Conservation (phyloP, 2,329 filamentous ascomycete species). For the Fusarium continuum region DNA sequence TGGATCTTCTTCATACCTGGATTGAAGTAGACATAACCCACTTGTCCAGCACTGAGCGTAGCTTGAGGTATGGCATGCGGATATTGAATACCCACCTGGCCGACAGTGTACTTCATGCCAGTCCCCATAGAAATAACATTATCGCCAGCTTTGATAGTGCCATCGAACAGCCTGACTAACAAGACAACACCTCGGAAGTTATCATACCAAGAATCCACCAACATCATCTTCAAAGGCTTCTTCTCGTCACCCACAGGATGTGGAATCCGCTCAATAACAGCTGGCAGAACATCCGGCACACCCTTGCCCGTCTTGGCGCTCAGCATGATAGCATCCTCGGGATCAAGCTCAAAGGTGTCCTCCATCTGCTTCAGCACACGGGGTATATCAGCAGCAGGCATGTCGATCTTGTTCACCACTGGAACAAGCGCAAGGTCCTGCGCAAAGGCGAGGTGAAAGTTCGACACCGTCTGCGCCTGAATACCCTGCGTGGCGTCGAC, state of each 20-base stretch:
- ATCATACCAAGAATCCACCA: constrained; percentile 99
- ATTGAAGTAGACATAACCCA: constrained; percentile 97
- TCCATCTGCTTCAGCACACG: constrained; percentile 87
- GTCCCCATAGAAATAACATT: constrained; percentile 89
- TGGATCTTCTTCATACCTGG: constrained; percentile 97
- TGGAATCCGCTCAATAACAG: constrained; percentile 86
- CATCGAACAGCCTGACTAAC: constrained; percentile 91
- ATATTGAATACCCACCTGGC: constrained; percentile 97
- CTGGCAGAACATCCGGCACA: constrained; percentile 82
- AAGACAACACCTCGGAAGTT: constrained; percentile 94
- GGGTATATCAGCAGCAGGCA: constrained; percentile 87
- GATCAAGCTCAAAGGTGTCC: constrained; percentile 86
- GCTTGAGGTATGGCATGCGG: constrained; percentile 85
- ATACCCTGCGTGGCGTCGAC: constrained; percentile 97
- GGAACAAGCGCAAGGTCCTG: constrained; percentile 88
- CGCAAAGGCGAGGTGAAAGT: constrained; percentile 97
- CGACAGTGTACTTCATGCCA: constrained; percentile 87
- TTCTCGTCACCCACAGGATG: constrained; percentile 76
- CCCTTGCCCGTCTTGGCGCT: constrained; percentile 96
- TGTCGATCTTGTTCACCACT: constrained; percentile 96
- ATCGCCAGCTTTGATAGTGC: constrained; percentile 82
- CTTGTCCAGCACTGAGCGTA: constrained; percentile 85
- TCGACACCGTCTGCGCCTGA: constrained; percentile 97
- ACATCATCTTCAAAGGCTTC: constrained; percentile 81
- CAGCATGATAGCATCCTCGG: constrained; percentile 73